Evolutionary conservation across 768 basidiomycete genomes (phyloP), one percentile per base, ranked within the genome.

Genomic region (Daedalea quercina): DNA sequence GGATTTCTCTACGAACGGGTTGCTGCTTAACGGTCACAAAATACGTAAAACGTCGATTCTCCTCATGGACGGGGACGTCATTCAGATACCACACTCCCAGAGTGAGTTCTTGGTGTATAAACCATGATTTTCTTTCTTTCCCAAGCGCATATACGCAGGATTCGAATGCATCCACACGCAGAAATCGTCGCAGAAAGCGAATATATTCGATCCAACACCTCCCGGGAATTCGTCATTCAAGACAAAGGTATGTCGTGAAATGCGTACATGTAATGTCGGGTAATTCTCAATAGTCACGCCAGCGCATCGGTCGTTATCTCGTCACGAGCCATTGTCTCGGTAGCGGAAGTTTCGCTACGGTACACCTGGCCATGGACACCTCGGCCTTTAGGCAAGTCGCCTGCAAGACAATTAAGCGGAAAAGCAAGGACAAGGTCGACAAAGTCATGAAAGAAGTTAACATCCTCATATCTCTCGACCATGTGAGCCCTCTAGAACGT

Each of bases 301-400:
- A 87, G 87, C 73, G 65, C 48, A 73, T 90, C 34, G 87, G 85
- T 13, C 70, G 73, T 44, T 90, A 87, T 59, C 69, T 79, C 15
- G 81, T 91, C n/a, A 88, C 85, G 19, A 82, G 84, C 3, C 87
- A 90, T 54, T 86, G 83, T 58, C 76, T 92, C 12, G 90, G 90
- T 40, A 83, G 80, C 22, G 90, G 90, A 3, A 85, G 85, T 40
- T 92, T 90, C 66, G 90, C 89, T 0, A 85, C 83, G 1, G 90
- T 92, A 1, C 84, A 90, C 60, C 76, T 92, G 22, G 87, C 88
- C 17, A 73, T 88, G 53, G 86, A 89, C 61, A 78, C 74, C 9
- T 64, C 68, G 9, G 78, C 73, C 44, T 76, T 81, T 57, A 76
- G 81, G 42, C 90, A 92, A 68, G 86, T 89, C 24, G 90, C 90